Base-by-base conservation (phyloP, 768 basidiomycete species). In the Trametes cingulata region DNA sequence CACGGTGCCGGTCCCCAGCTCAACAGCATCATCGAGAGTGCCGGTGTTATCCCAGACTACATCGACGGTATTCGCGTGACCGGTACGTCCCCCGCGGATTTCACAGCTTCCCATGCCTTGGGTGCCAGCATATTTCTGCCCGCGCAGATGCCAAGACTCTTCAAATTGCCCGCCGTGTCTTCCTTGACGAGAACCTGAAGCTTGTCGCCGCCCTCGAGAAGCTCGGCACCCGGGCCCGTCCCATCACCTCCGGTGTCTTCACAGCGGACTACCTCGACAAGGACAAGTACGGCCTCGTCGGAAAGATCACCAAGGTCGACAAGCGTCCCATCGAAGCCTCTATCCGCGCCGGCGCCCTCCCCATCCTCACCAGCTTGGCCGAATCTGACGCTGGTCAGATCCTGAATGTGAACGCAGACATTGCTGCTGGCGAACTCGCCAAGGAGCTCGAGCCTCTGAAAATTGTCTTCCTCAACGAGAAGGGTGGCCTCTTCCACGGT, bases 381-480 rank as follows among this genome's bases (percentile, higher is more conserved):
- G 97, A 98, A 76, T 91, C 91, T 35, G 82, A 87, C 20, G 93
- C 97, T 35, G 97, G 97, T n/a, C 97, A 99, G 74, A 95, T 99
- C 67, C 81, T 98, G 63, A 99, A 99, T 69, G 97, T 99, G 73
- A 99, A 98, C 70, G 97, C 97, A 20, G 97, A 99, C 72, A 91
- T 98, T 63, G 97, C 97, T 1, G 96, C 97, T 0, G 97, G 96
- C 40, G 97, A 99, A 75, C 84, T 99, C 19, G 91, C 96, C 7
- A 97, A 98, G 77, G 96, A 98, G 73, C 81, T 99, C 24, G 96
- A 98, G 75, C 97, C 97, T 20, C 86, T 96, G 78, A 99, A 98
- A 78, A 98, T 98, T 50, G 96, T 99, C 33, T 98, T 95, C 77
- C 73, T 99, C 70, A 97, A 98, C 72, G 97, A 99, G 69, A 98